These are phyloP conservation scores for Aspergillus vadensis DNA, from an alignment of 2,329 filamentous ascomycete genomes.

Conservation along the genomic window DNA sequence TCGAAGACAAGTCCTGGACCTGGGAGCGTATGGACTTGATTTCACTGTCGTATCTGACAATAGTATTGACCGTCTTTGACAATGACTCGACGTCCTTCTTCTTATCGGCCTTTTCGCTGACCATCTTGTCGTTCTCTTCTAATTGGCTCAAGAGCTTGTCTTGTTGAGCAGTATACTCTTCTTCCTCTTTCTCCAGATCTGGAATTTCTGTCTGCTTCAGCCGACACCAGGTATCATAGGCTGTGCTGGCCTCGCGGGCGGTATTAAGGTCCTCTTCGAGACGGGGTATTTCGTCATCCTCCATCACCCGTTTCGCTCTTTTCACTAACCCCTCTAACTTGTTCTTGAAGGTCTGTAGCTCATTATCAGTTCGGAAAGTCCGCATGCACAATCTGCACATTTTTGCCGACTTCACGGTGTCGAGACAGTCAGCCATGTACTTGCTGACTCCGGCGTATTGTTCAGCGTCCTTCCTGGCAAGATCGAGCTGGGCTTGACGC, in stretches of 20 bases:
- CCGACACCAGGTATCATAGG: constrained; percentile 74
- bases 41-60: constrained; percentile 71
- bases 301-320: constrained; percentile 56
- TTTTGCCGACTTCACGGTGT: constrained; percentile 66
- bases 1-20: constrained; percentile 72
- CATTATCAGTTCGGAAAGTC: constrained; percentile 61
- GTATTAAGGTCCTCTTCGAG: constrained; percentile 63
- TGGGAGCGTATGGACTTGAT: constrained; percentile 71
- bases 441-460: constrained; percentile 68
- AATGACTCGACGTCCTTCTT: constrained; percentile 75
- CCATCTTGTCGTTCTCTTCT: constrained; percentile 67
- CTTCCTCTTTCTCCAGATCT: constrained; percentile 64
- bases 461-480: constrained; percentile 64
- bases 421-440: constrained; percentile 71
- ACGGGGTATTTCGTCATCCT: constrained; percentile 64
- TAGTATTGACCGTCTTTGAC: constrained; percentile 72
- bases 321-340: constrained; percentile 63
- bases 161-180: constrained; percentile 63
- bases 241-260: constrained; percentile 63
- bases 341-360: constrained; percentile 64
- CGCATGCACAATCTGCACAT: constrained; percentile 77
- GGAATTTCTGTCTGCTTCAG: constrained; percentile 71
- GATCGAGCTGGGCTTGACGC: constrained; percentile 54
- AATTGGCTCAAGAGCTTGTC: constrained; percentile 61
- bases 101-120: constrained; percentile 63